These are phyloP conservation scores for Brettanomyces sp. DNA, from an alignment of 805 yeast species.

Conservation along the genomic window DNA sequence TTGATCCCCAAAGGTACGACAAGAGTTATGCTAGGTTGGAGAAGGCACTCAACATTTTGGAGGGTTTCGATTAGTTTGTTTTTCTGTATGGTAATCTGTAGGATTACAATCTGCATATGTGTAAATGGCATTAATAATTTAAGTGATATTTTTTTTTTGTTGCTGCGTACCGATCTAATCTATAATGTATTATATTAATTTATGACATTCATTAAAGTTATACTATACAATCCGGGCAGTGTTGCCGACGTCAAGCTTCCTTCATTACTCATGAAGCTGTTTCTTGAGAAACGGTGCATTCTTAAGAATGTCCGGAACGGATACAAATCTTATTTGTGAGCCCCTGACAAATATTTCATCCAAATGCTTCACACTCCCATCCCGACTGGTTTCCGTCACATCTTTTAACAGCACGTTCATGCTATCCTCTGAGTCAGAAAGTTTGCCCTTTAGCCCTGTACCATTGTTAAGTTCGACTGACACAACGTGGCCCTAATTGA, in stretches of 20 bases:
- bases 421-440: constrained; percentile 79
- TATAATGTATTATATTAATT: too few species aligned
- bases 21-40: constrained; percentile 75
- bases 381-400: constrained; percentile 66
- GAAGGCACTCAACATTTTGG: constrained; percentile 76
- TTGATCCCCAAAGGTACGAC: constrained; percentile 71
- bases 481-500: constrained; percentile 69
- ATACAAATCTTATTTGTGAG: constrained; percentile 74
- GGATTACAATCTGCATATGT: too few species aligned
- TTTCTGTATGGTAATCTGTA: too few species aligned
- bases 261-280: too few species aligned
- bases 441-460: constrained; percentile 78
- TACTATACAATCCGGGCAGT: too few species aligned
- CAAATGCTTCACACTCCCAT: constrained; percentile 67
- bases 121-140: too few species aligned
- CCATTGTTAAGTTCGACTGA: constrained; percentile 80
- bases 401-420: constrained; percentile 87
- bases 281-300: constrained; percentile 80
- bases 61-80: constrained; percentile 47
- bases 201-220: too few species aligned
- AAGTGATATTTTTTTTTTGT: too few species aligned
- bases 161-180: too few species aligned
- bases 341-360: constrained; percentile 89
- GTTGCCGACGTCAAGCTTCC: too few species aligned
- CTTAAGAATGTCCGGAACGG: constrained; percentile 79